phyloP scores from a whole-genome alignment of 495 filamentous ascomycete genomes.

The Elasticomyces elasticus region DNA sequence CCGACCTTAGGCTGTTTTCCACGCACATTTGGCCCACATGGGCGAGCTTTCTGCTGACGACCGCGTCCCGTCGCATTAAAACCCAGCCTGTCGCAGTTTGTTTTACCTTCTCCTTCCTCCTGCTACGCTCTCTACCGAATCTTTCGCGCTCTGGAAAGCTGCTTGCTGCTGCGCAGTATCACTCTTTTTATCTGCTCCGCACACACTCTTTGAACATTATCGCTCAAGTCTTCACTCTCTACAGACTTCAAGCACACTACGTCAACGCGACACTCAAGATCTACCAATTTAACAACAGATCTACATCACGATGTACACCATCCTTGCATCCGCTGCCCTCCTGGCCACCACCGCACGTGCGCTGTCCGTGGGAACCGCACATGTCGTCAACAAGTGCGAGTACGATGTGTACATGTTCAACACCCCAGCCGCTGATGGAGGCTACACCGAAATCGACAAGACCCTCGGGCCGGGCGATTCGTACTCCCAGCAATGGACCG shows the following conservation, averaged over 20 bases:
- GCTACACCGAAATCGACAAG: constrained; percentile 8
- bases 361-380: constrained; percentile 14
- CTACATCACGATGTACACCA: constrained; percentile 1
- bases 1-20: constrained; percentile 2
- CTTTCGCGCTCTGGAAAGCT: constrained; percentile 14
- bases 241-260: background rate
- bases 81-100: constrained; percentile 1
- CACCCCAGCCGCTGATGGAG: constrained; percentile 15
- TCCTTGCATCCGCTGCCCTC: constrained; percentile 13
- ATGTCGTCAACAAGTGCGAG: constrained; percentile 19
- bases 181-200: constrained; percentile 4
- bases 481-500: constrained; percentile 20
- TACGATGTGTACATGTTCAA: constrained; percentile 22
- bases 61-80: background rate
- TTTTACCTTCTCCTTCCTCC: background rate
- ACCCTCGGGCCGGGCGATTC: constrained; percentile 5
- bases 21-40: constrained; percentile 1
- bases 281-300: background rate
- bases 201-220: constrained; percentile 4
- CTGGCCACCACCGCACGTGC: constrained; percentile 11
- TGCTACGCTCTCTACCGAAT: constrained; percentile 11
- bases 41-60: background rate
- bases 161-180: constrained; percentile 18
- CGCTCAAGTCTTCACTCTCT: constrained; percentile 9
- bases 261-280: background rate